Percentiles rank a stretch among this genome's conserved stretches.
Conservation (phyloP, 768 basidiomycete genomes). For the Melanogaster broomeanus region DNA sequence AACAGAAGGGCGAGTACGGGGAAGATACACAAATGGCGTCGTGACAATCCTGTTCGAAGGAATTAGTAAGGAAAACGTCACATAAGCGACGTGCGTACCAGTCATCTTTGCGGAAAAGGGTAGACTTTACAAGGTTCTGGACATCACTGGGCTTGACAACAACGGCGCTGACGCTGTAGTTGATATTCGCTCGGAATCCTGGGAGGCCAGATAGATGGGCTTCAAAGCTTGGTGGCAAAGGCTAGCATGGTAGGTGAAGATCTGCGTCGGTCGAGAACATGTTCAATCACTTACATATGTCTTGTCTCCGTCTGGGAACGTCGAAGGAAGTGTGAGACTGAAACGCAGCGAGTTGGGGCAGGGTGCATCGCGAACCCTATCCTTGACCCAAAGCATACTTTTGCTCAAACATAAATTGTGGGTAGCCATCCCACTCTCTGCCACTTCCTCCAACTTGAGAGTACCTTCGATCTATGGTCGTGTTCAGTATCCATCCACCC, state of each 20-base stretch:
- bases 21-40: conserved; percentile 64
- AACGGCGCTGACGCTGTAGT: conserved; percentile 58
- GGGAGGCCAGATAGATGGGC: conserved; percentile 71
- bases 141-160: conserved; percentile 50
- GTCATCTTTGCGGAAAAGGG: conserved; percentile 52
- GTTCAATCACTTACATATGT: conserved; percentile 52
- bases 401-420: conserved; percentile 54
- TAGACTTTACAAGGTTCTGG: conserved; percentile 49
- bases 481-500: neutral
- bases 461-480: conserved; percentile 57
- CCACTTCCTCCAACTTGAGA: conserved; percentile 60
- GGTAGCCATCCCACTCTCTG: conserved; percentile 61
- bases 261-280: neutral
- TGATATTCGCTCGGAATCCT: conserved; percentile 67
- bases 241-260: conserved; percentile 37
- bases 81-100: conserved; percentile 41
- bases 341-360: conserved; percentile 61
- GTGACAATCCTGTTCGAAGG: conserved; percentile 46
- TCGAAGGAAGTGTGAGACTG: conserved; percentile 55
- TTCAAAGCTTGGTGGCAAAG: conserved; percentile 69
- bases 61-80: neutral
- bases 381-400: conserved; percentile 59
- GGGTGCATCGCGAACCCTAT: conserved; percentile 33
- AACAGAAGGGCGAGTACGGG: conserved; percentile 60
- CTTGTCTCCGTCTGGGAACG: conserved; percentile 54